These are phyloP conservation scores for Suillus subalutaceus DNA, from an alignment of 768 basidiomycete species.

Conservation along the genomic window DNA sequence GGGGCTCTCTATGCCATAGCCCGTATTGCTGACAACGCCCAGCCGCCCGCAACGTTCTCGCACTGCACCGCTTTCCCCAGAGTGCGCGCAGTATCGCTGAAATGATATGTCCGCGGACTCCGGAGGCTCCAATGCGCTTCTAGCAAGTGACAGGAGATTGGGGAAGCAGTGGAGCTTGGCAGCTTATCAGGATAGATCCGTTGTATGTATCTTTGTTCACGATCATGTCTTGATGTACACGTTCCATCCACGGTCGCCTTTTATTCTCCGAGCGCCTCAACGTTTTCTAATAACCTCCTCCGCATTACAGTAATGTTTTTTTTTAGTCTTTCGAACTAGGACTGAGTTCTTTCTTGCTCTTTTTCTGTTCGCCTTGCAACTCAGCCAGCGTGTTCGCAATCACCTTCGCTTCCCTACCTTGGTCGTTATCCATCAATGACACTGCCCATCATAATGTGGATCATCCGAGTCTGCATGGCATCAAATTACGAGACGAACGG, in stretches of 20 bases:
- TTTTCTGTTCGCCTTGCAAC: background rate
- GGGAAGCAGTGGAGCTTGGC: background rate
- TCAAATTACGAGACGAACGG: constrained; percentile 12
- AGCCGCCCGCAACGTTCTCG: background rate
- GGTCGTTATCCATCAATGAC: background rate
- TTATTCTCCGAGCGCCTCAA: background rate
- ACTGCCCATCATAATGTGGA: background rate
- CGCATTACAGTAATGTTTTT: background rate
- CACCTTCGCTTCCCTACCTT: background rate
- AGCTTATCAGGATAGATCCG: background rate
- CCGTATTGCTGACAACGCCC: background rate
- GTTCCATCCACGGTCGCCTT: background rate
- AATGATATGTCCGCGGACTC: background rate
- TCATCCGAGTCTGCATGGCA: background rate
- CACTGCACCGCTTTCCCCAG: background rate
- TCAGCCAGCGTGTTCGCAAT: background rate
- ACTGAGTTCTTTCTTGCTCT: background rate
- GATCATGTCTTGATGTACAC: background rate
- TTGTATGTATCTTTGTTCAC: background rate
- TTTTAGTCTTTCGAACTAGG: background rate
- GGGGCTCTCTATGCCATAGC: background rate
- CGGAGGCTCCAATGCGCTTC: background rate
- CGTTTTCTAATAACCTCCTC: background rate
- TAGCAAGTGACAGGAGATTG: background rate
- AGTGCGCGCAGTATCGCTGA: background rate